Evolutionary conservation across 306 rosid species (phyloP).

Genomic region (Elaeagnus macrophylla): DNA sequence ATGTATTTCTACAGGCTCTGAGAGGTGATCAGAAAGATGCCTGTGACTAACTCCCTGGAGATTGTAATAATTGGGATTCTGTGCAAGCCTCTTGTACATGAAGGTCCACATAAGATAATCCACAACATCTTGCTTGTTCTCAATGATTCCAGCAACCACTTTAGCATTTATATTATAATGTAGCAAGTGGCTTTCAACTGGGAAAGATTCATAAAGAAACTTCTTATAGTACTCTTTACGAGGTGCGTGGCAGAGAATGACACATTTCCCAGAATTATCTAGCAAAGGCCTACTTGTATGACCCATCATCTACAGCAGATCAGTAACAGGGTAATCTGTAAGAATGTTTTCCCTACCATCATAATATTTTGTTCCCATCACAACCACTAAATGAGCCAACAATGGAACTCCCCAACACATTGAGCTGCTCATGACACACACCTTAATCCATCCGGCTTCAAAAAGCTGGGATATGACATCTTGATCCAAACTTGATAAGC

Average conservation of each 20-base stretch:
- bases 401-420: constrained; percentile 84
- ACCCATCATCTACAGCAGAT: constrained; percentile 95
- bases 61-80: constrained; percentile 93
- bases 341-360: constrained; percentile 91
- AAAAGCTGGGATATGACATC: constrained; percentile 65
- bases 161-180: constrained; percentile 88
- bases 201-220: constrained; percentile 85
- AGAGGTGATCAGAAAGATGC: constrained; percentile 90
- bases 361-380: constrained; percentile 91
- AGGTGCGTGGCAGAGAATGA: constrained; percentile 89
- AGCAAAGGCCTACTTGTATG: constrained; percentile 88
- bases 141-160: constrained; percentile 68
- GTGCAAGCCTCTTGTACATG: constrained; percentile 85
- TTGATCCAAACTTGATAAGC: constrained; percentile 56
- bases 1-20: constrained; percentile 81
- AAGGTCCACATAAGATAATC: constrained; percentile 96
- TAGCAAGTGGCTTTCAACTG: constrained; percentile 91
- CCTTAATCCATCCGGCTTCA: constrained; percentile 83
- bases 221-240: constrained; percentile 90
- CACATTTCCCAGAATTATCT: constrained; percentile 87
- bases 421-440: constrained; percentile 86
- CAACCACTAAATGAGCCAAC: constrained; percentile 92
- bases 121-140: constrained; percentile 89
- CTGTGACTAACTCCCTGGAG: constrained; percentile 91
- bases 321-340: constrained; percentile 89